Evolutionary conservation across 768 basidiomycete genomes (phyloP).

Genomic region (Mycena belliarum): DNA sequence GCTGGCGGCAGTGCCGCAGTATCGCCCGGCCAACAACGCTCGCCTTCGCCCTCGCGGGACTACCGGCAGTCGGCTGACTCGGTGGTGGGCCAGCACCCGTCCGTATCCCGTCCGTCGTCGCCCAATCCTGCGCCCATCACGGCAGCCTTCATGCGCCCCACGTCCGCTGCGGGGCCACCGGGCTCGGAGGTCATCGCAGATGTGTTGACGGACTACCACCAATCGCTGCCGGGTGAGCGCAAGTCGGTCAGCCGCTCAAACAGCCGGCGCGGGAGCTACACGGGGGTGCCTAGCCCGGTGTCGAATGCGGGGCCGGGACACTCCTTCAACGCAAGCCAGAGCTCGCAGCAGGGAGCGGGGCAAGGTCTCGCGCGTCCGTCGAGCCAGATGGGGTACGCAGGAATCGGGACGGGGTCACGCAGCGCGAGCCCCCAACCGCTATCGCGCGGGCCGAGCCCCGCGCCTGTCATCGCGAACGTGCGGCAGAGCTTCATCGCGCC

Average conservation of each 20-base stretch:
- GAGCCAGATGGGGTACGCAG: conserved; percentile 67
- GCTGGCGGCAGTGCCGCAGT: background rate
- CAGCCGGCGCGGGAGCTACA: conserved; percentile 44
- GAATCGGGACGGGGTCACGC: conserved; percentile 75
- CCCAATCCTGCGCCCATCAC: conserved; percentile 61
- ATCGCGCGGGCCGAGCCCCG: conserved; percentile 58
- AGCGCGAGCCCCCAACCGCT: conserved; percentile 64
- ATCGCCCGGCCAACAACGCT: conserved; percentile 12
- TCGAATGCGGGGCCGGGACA: conserved; percentile 13
- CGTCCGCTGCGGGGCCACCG: conserved; percentile 39
- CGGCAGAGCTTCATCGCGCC: conserved; percentile 40
- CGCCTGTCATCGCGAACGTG: conserved; percentile 31
- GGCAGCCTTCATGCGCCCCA: conserved; percentile 78
- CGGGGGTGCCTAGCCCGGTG: conserved; percentile 31
- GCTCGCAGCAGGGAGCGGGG: conserved; percentile 29
- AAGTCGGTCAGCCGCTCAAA: conserved; percentile 58
- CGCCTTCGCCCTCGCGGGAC: conserved; percentile 48
- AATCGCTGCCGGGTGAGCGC: conserved; percentile 85
- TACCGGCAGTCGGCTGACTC: conserved; percentile 76
- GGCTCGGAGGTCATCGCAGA: conserved; percentile 65
- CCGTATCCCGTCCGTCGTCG: conserved; percentile 69
- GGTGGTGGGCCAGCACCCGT: conserved; percentile 78
- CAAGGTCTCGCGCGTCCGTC: conserved; percentile 51
- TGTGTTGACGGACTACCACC: conserved; percentile 77
- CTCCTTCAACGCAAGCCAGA: conserved; percentile 29